Base-by-base conservation (phyloP, 805 yeast species). In the Candida krabiensis region DNA sequence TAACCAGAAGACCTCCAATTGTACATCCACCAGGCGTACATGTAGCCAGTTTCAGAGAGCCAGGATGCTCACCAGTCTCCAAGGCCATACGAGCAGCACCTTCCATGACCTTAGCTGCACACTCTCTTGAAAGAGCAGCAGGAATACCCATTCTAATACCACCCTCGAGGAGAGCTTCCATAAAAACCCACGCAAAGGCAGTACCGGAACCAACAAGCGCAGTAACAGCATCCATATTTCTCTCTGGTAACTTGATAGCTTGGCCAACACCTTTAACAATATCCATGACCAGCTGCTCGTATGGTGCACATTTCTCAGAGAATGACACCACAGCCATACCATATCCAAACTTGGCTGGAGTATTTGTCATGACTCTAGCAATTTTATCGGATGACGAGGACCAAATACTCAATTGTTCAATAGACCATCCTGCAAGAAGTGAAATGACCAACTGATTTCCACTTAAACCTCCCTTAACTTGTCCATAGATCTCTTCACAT, bases 11-110 rank as follows among this genome's bases (percentile, higher is more conserved):
- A 0, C 99, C 99, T 8, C 96, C 96, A 60, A 93, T 93, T 4
- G 99, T 93, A 35, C 97, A 90, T 23, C 99, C 99, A 21, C 93
- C 99, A 17, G 99, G 99, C 0, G 99, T 93, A 59, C 96, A 89
- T 7, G 93, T 93, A 52, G 81, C 83, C 59, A 85, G 80, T 59
- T 86, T 86, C 60, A 93, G 73, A 9, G 77, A 87, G 14, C 93
- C 91, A 9, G 99, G 99, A 56, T 91, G 96, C 30, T 73, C 78
- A 3, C 87, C 89, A 9, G 89, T 81, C 49, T 79, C 77, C 46
- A 82, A 75, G 1, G 83, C 90, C 96, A 93, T 86, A 64, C 80
- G 81, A 12, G 93, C 91, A 11, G 97, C 86, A 17, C 99, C 99
- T 61, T 84, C 90, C 79, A 89, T 73, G 14, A 91, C 96, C 64